These are phyloP conservation scores for Salvia miltiorrhiza DNA, from an alignment of 257 asterid genomes.

Conservation along the genomic window DNA sequence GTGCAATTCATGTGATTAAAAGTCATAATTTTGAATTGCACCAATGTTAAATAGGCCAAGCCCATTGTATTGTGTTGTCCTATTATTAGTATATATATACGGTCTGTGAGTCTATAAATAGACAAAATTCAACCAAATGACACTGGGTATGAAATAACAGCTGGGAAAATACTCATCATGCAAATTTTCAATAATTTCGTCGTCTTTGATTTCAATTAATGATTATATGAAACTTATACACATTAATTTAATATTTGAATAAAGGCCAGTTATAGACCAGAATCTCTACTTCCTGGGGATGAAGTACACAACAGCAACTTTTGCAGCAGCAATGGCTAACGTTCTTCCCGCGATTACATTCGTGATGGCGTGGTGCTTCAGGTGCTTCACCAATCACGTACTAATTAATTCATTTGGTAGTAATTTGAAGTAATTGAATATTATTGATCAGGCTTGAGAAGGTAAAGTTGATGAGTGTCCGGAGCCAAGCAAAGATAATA, in stretches of 20 bases:
- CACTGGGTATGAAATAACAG: no score
- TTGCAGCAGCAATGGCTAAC: slow-evolving; percentile 97
- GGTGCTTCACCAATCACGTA: slow-evolving; percentile 30
- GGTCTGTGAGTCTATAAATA: no score
- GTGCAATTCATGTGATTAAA: not conserved
- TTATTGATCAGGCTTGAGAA: slow-evolving; percentile 60
- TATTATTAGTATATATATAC: no score
- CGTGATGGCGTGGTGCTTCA: slow-evolving; percentile 76
- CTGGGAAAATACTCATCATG: no score
- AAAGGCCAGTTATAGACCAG: slow-evolving; percentile 94
- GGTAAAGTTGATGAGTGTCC: slow-evolving; percentile 62
- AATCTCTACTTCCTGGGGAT: slow-evolving; percentile 88
- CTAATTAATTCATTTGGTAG: no score
- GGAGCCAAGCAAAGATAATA: slow-evolving; percentile 85
- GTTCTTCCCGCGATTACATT: slow-evolving; percentile 95
- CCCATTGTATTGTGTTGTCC: no score
- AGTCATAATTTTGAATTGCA: no score
- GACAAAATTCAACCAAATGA: no score
- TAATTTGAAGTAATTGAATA: no score
- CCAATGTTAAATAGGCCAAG: no score
- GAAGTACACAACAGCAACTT: slow-evolving; percentile 94
- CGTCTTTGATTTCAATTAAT: no score
- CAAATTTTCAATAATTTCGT: no score
- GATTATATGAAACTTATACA: not conserved
- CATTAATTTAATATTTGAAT: not conserved